phyloP scores from a whole-genome alignment of 148 eudicot genomes.

The Cornus suecica region DNA sequence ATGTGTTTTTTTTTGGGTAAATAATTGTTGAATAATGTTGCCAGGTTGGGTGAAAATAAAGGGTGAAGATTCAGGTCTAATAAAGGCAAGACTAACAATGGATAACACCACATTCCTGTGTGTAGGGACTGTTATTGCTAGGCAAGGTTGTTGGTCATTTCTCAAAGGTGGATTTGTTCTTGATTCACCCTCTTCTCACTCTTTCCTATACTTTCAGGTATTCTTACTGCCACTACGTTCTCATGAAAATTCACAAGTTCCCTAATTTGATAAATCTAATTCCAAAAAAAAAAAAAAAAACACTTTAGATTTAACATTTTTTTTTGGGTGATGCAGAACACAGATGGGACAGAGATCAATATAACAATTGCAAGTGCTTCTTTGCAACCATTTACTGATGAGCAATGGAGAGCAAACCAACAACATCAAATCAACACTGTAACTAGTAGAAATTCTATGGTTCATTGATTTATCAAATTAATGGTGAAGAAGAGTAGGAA shows the following conservation, averaged over 20 bases:
- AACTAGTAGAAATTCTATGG: neutral
- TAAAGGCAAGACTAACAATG: constrained; percentile 38
- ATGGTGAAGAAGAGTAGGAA: neutral
- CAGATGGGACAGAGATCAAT: constrained; percentile 29
- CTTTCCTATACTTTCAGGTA: constrained; percentile 56
- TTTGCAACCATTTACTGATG: constrained; percentile 62
- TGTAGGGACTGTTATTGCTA: constrained; percentile 58
- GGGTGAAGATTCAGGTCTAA: constrained; percentile 34
- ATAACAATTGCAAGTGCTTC: constrained; percentile 57
- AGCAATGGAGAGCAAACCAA: constrained; percentile 72
- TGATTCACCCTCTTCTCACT: constrained; percentile 33
- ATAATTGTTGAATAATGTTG: neutral
- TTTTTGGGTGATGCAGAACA: constrained; percentile 28
- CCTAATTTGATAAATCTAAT: neutral
- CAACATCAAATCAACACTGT: constrained; percentile 46
- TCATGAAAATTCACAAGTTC: neutral
- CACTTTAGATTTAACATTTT: neutral
- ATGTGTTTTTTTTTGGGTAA: neutral
- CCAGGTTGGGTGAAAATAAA: constrained; percentile 63
- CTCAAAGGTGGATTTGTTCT: constrained; percentile 77
- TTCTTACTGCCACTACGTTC: neutral
- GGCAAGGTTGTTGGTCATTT: constrained; percentile 74
- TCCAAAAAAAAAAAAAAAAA: too few relatives aligned
- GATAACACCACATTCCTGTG: constrained; percentile 33
- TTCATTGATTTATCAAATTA: neutral